Base-by-base conservation (phyloP, 495 filamentous ascomycete genomes). In the Aspergillus homomorphus region DNA sequence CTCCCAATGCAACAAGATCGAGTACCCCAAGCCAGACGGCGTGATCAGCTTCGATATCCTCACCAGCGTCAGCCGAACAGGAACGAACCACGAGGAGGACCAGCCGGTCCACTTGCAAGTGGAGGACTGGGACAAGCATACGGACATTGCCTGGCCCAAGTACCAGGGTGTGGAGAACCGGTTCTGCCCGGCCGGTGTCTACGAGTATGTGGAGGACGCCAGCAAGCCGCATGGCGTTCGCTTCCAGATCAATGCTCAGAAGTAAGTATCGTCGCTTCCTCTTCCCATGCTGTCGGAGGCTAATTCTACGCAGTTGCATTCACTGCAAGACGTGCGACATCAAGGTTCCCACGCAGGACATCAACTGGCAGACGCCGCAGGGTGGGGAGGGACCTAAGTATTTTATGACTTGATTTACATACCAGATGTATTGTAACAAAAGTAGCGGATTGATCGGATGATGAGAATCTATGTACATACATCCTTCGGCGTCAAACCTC, bases 241-340 rank as follows among this genome's bases (percentile, higher is more conserved):
- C 60, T 99, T 99, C 77, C 92, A 97, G 77, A 98, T 99, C 63
- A 98, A 98, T 70, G 80, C 92, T 23, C 95, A 98, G 69, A 97
- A 98, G 91, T 95, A 80, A 82, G 90, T 87, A 19, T 15, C 33
- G 22, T 45, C 26, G n/a, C 10, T 15, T 15, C 6, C 50, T 45
- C 45, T 43, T 24, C 41, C 51, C 43, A 7, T 58, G 21, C 20
- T 15, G 20, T 22, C 21, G 16, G 12, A 56, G 63, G 44, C 71
- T 80, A 60, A 80, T 61, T 0, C 22, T 38, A 10, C 54, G 46
- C 62, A 95, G 92, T 73, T 99, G 94, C 71, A 94, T 99, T 56
- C 94, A 99, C 74, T 99, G 94, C 80, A 99, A 99, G 83, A 98
- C 94, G 3, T 99, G 94, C 69, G 94, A 99, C 73, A 98, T 99